Evolutionary conservation across 345 rosid species (phyloP).

Genomic region (Eutrema japonicum): DNA sequence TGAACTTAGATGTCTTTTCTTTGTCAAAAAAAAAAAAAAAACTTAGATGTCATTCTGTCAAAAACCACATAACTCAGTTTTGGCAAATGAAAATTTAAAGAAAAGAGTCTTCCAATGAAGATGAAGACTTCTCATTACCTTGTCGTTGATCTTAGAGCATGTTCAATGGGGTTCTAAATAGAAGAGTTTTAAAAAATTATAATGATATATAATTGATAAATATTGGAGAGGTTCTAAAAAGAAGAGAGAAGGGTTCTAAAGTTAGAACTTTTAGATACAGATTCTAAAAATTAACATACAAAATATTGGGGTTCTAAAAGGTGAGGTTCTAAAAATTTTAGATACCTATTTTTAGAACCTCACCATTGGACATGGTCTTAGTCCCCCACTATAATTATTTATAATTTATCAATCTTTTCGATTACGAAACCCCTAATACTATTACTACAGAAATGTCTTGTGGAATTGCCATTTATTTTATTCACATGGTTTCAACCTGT

Average conservation of each 20-base stretch:
- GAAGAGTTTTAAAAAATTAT: no score
- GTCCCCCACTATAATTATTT: conserved; percentile 23
- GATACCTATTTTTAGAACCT: no score
- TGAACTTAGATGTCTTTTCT: conserved; percentile 34
- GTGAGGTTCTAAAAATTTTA: no score
- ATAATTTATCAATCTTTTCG: conserved; percentile 16
- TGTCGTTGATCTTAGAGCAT: conserved; percentile 44
- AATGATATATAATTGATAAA: no score
- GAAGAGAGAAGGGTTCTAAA: no score
- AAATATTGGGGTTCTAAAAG: no score
- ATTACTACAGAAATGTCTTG: conserved; percentile 7
- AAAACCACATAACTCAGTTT: conserved; percentile 21
- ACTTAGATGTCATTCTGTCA: conserved; percentile 35
- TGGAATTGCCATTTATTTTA: conserved; percentile 19
- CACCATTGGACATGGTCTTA: no score
- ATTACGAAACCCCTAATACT: conserved; percentile 32
- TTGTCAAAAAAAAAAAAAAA: neutral
- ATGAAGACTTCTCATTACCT: conserved; percentile 41
- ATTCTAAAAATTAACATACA: no score
- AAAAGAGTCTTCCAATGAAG: conserved; percentile 44
- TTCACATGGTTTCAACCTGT: conserved; percentile 35
- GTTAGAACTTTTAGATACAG: no score
- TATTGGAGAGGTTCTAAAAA: no score
- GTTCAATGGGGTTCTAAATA: no score
- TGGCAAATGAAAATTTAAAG: conserved; percentile 21